phyloP scores from a whole-genome alignment of 495 filamentous ascomycete species.

The Xylaria curta region DNA sequence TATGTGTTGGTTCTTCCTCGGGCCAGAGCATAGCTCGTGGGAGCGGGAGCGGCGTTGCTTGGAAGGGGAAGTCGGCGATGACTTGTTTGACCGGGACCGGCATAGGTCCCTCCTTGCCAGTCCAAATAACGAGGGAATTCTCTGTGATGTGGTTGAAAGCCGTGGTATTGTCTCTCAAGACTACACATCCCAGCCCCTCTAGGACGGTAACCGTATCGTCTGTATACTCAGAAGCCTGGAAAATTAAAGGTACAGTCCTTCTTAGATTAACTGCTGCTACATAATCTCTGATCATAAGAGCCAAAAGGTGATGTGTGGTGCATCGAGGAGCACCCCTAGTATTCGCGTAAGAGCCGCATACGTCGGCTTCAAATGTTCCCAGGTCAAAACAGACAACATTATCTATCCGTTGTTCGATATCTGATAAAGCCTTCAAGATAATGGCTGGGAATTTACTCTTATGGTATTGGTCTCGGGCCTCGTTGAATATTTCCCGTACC shows the following conservation, averaged over 20 bases:
- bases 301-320: background rate
- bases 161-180: background rate
- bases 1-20: background rate
- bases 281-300: background rate
- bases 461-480: background rate
- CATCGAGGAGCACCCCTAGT: background rate
- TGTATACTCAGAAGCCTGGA: background rate
- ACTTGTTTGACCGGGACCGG: background rate
- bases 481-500: background rate
- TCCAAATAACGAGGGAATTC: background rate
- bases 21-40: background rate
- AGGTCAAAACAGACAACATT: constrained; percentile 3
- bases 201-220: background rate
- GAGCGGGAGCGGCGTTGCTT: background rate
- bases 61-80: constrained; percentile 1
- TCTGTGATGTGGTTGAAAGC: background rate
- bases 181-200: background rate
- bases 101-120: background rate
- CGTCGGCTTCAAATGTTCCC: background rate
- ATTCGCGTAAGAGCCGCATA: background rate
- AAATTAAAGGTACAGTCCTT: background rate
- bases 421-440: background rate
- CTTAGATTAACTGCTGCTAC: background rate
- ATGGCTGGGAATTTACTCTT: background rate
- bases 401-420: background rate